These are phyloP conservation scores for Irpex sp. DNA, from an alignment of 1,284 basidiomycete species.

Conservation along the genomic window DNA sequence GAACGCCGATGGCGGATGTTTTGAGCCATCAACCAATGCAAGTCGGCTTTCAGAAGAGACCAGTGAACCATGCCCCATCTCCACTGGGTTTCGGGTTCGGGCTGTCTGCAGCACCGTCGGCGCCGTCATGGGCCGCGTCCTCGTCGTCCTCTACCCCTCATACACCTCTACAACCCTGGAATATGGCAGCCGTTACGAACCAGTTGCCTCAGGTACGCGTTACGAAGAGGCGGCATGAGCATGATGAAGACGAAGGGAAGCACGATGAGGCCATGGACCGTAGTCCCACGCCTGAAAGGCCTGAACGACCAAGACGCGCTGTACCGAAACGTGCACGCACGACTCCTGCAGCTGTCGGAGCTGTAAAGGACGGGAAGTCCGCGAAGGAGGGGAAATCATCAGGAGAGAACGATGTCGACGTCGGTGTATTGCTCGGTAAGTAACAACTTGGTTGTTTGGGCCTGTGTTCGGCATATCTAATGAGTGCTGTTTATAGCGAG, in stretches of 20 bases:
- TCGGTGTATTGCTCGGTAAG: conserved; percentile 76
- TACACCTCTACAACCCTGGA: conserved; percentile 21
- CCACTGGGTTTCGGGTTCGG: conserved; percentile 72
- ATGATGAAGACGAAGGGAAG: conserved; percentile 51
- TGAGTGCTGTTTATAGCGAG: conserved; percentile 43
- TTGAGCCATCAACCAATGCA: conserved; percentile 47
- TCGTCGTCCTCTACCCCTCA: conserved; percentile 8
- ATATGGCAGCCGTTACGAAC: conserved; percentile 13
- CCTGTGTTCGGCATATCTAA: conserved; percentile 1
- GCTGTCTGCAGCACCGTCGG: conserved; percentile 40
- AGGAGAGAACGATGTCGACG: conserved; percentile 60
- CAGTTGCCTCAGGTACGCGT: conserved; percentile 37
- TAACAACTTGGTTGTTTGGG: conserved; percentile 6
- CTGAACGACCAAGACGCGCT: conserved; percentile 64
- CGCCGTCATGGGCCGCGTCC: conserved; percentile 32
- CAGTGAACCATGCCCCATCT: conserved; percentile 60
- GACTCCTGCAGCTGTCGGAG: conserved; percentile 26
- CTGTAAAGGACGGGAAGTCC: conserved; percentile 27
- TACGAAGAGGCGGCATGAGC: conserved; percentile 62
- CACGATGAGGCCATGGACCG: conserved; percentile 74
- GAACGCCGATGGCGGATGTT: conserved; percentile 63
- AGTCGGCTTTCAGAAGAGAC: conserved; percentile 59
- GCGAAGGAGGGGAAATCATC: conserved; percentile 41
- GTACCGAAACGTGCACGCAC: conserved; percentile 65
- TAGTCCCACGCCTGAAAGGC: conserved; percentile 76